phyloP scores from a whole-genome alignment of 768 basidiomycete genomes.

The Cytidiella melzeri region DNA sequence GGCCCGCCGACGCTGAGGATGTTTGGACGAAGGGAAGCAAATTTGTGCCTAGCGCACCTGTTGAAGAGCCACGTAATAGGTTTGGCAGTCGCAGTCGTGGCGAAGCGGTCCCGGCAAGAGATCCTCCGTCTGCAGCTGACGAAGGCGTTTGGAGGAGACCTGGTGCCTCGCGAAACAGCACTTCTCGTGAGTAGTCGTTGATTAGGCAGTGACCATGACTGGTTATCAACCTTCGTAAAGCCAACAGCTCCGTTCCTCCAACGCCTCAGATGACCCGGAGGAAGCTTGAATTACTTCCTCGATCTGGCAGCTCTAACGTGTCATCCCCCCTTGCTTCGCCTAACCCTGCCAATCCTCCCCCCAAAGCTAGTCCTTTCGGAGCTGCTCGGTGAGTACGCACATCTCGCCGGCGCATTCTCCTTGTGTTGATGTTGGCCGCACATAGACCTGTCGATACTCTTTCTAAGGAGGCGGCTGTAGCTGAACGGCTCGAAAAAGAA shows the following conservation, averaged over 20 bases:
- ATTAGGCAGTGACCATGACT: slow-evolving; percentile 8
- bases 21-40: slow-evolving; percentile 71
- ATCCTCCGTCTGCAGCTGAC: slow-evolving; percentile 33
- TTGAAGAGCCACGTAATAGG: slow-evolving; percentile 32
- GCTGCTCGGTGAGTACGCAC: slow-evolving; percentile 56
- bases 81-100: slow-evolving; percentile 42
- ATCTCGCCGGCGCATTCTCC: too few species aligned
- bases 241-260: slow-evolving; percentile 68
- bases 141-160: slow-evolving; percentile 71
- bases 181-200: slow-evolving; percentile 50
- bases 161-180: slow-evolving; percentile 41
- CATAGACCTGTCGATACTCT: slow-evolving; percentile 80
- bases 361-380: slow-evolving; percentile 79
- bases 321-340: slow-evolving; percentile 79
- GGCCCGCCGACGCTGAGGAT: slow-evolving; percentile 72
- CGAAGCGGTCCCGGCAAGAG: slow-evolving; percentile 51
- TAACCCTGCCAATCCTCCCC: slow-evolving; percentile 48
- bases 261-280: slow-evolving; percentile 75
- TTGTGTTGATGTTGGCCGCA: neutral
- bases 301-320: slow-evolving; percentile 61
- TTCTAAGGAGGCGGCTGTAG: slow-evolving; percentile 67
- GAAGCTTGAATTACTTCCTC: slow-evolving; percentile 83
- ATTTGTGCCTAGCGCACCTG: slow-evolving; percentile 51
- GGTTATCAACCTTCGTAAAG: slow-evolving; percentile 29
- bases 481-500: slow-evolving; percentile 65